Evolutionary conservation across 805 yeast species (phyloP), one percentile per base, ranked within the genome.

Genomic region (Clavispora carvajalis): DNA sequence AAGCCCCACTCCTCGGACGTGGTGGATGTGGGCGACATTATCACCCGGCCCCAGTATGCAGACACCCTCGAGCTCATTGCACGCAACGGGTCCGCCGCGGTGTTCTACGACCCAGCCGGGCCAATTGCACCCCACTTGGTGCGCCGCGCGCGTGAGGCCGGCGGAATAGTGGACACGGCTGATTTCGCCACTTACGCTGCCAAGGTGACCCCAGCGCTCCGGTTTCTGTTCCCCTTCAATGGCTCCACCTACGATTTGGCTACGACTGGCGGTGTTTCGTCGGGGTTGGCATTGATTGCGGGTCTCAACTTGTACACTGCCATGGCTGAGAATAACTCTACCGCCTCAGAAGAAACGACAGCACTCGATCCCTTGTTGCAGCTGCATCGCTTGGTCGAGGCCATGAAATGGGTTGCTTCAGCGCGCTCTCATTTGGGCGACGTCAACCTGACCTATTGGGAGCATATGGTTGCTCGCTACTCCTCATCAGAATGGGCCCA

Each of bases 341-440:
- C 23, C 6, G 34, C 23, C 4, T 10, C 23, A 2, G 29, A 34
- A 9, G 26, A 30, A 17, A 15, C 17, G 36, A 23, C 10, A 7
- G 31, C 29, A 7, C 6, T 10, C 1, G 38, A 38, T 17, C 44
- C 42, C 7, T 54, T 49, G 4, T 40, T 74, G 10, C 71, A 76
- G 11, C 67, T 80, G 2, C 97, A 86, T 53, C 70, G 85, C 40
- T 56, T 88, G 7, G 66, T 88, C 9, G 99, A 91, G 62, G 66
- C 85, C 3, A 87, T 91, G 95, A 91, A 91, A 61, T 91, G 96
- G 96, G 75, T 88, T 76, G 86, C 90, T 0, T 74, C 91, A 10
- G 91, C 83, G 0, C 72, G 97, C 47, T 79, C 90, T n/a, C 76
- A 87, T 50, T 70, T 91, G 19, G 98, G 98, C 0, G 96, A 88